phyloP scores from a whole-genome alignment of 306 rosid genomes.

The Abrus precatorius region DNA sequence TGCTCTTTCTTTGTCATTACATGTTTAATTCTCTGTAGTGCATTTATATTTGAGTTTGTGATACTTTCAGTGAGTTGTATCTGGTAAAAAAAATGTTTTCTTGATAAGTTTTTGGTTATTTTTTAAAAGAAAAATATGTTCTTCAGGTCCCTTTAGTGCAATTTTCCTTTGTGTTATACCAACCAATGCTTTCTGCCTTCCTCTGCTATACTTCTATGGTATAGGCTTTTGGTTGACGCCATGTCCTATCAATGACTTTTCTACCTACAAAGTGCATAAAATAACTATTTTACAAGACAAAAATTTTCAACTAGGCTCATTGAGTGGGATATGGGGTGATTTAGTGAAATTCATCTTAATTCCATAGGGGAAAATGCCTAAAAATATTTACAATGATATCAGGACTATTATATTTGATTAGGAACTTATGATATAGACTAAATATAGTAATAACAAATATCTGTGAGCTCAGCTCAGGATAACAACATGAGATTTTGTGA shows the following conservation, averaged over 20 bases:
- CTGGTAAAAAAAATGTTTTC: background rate
- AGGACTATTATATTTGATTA: background rate
- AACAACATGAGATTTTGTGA: background rate
- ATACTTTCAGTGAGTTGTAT: background rate
- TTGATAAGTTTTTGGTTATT: background rate
- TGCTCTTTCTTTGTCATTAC: background rate
- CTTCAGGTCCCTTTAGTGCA: background rate
- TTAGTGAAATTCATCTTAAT: background rate
- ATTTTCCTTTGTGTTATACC: background rate
- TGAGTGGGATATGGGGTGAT: background rate
- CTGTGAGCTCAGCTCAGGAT: background rate
- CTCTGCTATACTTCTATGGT: background rate
- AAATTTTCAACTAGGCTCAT: background rate
- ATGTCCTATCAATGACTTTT: background rate
- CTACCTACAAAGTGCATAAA: background rate
- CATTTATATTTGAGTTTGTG: background rate
- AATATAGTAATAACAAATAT: background rate
- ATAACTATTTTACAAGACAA: background rate
- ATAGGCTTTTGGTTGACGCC: background rate
- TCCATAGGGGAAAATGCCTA: background rate
- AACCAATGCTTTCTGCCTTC: background rate
- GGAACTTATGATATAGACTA: background rate
- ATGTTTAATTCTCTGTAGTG: background rate
- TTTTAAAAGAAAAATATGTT: background rate
- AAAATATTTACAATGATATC: background rate